A percentile compares a stretch with the other conserved stretches of the same genome.
These are phyloP conservation scores for Globisporangium iwayamae DNA, from an alignment of 352 stramenopile species.

Conservation along the genomic window DNA sequence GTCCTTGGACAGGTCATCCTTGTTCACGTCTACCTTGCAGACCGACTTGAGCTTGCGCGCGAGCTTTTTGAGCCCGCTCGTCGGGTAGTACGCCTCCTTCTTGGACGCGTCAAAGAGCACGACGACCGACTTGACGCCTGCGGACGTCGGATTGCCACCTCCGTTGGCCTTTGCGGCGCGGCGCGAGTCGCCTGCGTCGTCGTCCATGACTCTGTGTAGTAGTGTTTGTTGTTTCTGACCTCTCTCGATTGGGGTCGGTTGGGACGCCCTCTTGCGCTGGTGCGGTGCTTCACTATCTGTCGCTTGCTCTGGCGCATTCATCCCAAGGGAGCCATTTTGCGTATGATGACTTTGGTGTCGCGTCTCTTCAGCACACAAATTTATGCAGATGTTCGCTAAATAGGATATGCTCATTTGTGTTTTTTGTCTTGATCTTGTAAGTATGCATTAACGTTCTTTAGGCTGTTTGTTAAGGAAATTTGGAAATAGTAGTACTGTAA, in stretches of 20 bases:
- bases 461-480: too few species aligned
- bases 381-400: too few species aligned
- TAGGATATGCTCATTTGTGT: too few species aligned
- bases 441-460: too few species aligned
- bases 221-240: neutral
- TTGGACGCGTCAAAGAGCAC: constrained; percentile 93
- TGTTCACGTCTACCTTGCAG: constrained; percentile 93
- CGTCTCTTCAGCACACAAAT: constrained; percentile 1
- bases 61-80: constrained; percentile 92
- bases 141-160: too few species aligned
- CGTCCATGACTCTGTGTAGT: constrained; percentile 11
- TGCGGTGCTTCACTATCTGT: neutral
- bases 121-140: constrained; percentile 20
- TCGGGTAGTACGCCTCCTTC: constrained; percentile 90
- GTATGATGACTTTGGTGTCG: neutral
- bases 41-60: constrained; percentile 85
- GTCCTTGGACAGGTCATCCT: constrained; percentile 90
- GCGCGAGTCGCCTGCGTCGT: neutral
- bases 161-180: too few species aligned
- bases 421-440: too few species aligned
- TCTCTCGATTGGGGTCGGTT: neutral
- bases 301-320: neutral
- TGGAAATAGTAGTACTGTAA: too few species aligned
- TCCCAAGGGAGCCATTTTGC: neutral
- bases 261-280: neutral